Evolutionary conservation across 805 yeast genomes (phyloP), one percentile per base, ranked within the genome.

Genomic region (Wickerhamiella parazyma): DNA sequence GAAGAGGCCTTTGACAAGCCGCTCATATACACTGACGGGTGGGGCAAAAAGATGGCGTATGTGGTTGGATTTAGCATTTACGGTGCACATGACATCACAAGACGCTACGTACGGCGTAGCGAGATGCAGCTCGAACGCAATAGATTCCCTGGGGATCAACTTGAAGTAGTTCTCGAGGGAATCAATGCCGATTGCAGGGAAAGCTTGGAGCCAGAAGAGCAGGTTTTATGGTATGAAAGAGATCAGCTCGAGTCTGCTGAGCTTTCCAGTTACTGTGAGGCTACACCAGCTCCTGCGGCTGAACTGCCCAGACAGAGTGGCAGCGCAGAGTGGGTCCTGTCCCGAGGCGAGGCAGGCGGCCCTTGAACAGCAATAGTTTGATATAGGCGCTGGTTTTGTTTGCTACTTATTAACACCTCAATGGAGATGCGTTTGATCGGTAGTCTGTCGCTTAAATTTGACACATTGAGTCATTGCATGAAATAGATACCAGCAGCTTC

Each of bases 21-120:
- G 0, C 57, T 66, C 18, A 63, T 86, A 12, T 87, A 87, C 55
- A 72, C 78, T 38, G 68, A 71, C 33, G 94, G 93, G 35, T 87
- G 97, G 96, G 93, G 89, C 25, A 89, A 89, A 62, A 75, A 75
- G 47, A 89, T 89, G 96, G 80, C 94, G 42, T 85, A 83, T 61
- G 80, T 77, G 2, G 64, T 89, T 45, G 95, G 84, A 0, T 69
- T 80, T 43, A 70, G 77, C 38, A 52, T 39, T 10, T 66, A 67
- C 33, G 85, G 85, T 28, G 66, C 78, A 1, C 58, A 65, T 1
- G 96, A 89, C 58, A 78, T 89, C 24, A 73, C 86, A 19, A 58
- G 60, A 9, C 72, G 84, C 48, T 87, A 89, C 52, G 72, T 85
- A 22, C 51, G 65, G 6, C 64, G 65, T 8, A 42, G 58, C 0